These are phyloP conservation scores for Scleroderma bovista DNA, from an alignment of 768 basidiomycete species.

Conservation along the genomic window DNA sequence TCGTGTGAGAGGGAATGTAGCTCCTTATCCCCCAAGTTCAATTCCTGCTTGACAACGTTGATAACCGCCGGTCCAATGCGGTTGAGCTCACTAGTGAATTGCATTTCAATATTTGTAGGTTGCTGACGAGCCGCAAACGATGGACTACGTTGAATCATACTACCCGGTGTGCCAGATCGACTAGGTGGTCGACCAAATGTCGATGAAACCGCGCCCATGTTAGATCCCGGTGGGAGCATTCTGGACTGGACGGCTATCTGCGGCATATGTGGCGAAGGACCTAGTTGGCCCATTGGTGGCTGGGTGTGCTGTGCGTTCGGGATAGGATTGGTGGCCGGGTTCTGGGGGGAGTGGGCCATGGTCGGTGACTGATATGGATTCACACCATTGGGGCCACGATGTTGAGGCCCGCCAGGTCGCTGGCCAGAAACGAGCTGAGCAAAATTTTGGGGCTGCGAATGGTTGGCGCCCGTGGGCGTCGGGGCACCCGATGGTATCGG, in stretches of 20 bases:
- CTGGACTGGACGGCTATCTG: constrained; percentile 37
- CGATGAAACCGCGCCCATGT: constrained; percentile 31
- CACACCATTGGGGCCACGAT: constrained; percentile 41
- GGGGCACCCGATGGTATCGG: constrained; percentile 26
- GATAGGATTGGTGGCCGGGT: constrained; percentile 28
- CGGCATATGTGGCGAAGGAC: constrained; percentile 47
- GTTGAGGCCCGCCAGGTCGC: constrained; percentile 29
- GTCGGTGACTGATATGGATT: constrained; percentile 59
- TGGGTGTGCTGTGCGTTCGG: constrained; percentile 30
- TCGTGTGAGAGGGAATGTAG: constrained; percentile 33
- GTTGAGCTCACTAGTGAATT: constrained; percentile 38
- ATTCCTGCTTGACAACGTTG: constrained; percentile 34
- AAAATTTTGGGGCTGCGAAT: constrained; percentile 28
- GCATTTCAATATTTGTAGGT: constrained; percentile 22
- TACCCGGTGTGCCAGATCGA: constrained; percentile 48
- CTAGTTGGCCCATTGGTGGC: constrained; percentile 45
- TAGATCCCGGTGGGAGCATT: constrained; percentile 45
- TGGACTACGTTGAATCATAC: constrained; percentile 52
- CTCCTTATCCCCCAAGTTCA: constrained; percentile 45
- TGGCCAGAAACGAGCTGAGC: constrained; percentile 32
- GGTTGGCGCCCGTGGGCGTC: constrained; percentile 22
- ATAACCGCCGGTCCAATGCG: constrained; percentile 31
- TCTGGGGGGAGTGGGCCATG: constrained; percentile 57
- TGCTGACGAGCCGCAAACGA: constrained; percentile 46
- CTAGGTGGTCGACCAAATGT: constrained; percentile 52